These are phyloP conservation scores for Phyllostachys edulis DNA, from an alignment of 176 grass and related monocot species.

Conservation along the genomic window DNA sequence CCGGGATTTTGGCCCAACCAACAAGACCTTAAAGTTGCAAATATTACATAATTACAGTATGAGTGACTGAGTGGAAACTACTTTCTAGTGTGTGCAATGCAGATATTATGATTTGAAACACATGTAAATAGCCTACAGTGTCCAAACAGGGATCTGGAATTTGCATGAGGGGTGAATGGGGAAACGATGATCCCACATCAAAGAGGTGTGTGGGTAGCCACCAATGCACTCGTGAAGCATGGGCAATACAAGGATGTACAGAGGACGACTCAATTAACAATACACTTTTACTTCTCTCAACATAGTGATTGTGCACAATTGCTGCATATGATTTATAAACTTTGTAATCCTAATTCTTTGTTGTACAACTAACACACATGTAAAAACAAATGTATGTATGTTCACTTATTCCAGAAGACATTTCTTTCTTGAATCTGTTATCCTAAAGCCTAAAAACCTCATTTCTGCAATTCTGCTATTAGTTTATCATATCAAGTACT, in stretches of 20 bases:
- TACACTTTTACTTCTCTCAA: neutral
- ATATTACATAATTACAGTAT: neutral
- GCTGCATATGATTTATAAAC: neutral
- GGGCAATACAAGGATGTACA: neutral
- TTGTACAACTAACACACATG: neutral
- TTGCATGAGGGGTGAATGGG: neutral
- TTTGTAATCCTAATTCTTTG: neutral
- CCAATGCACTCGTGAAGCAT: neutral
- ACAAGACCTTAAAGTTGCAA: no score
- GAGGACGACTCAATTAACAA: neutral
- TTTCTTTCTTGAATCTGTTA: neutral
- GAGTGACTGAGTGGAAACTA: neutral
- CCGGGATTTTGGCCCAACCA: no score
- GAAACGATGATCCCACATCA: neutral
- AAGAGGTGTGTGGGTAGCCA: neutral
- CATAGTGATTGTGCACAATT: neutral
- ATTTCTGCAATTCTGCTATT: neutral
- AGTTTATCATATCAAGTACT: neutral
- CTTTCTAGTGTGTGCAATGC: neutral
- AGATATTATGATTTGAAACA: conserved; percentile 2
- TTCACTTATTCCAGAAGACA: neutral
- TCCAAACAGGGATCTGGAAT: neutral
- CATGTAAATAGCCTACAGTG: neutral
- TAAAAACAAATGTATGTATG: neutral
- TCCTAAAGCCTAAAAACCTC: neutral